Evolutionary conservation across 2,329 filamentous ascomycete genomes (phyloP), one percentile per base, ranked within the genome.

Genomic region (Kalaharituber pfeilii): DNA sequence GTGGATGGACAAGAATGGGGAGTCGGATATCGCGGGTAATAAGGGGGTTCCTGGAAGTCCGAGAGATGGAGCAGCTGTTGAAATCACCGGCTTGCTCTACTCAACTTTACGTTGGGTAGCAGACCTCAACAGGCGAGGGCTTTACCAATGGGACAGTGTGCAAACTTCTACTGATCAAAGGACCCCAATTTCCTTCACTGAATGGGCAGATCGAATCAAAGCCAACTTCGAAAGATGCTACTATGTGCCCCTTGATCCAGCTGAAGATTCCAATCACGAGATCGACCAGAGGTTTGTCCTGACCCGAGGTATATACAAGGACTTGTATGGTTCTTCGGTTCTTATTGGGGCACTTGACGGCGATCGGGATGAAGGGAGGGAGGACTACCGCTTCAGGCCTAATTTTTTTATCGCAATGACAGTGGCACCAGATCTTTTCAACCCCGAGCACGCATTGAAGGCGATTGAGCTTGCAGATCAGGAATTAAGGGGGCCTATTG

Each of bases 1-100:
- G 1, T 98, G 91, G 91, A 95, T 95, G 87, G 91, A 98, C 74
- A 98, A 98, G 76, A 98, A 98, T 91, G 91, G 91, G n/a, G 91
- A 98, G 68, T 94, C 87, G 59, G 80, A 84, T 60, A 84, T 81
- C 58, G 91, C 93, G 15, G 82, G 84, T 56, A 94, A 81, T 65
- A 96, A 95, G 71, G 93, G 91, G 50, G 74, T 94, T 20, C 93
- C 91, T 0, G 91, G 62, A 7, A 98, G 91, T n/a, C 91, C 91
- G 49, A 83, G 93, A 63, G 93, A 98, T 66, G 91, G 91, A 27
- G 87, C 91, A 42, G 87, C 91, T 20, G 78, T 98, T 54, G 91
- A 98, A 68, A 96, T 98, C 66, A 94, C 82, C 0, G 93, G 91
- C 49, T 76, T 98, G 54, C 73, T 91, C 18, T 98, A 94, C 73